phyloP scores from a whole-genome alignment of 108 stramenopile genomes.

The Nitzschia sp. region DNA sequence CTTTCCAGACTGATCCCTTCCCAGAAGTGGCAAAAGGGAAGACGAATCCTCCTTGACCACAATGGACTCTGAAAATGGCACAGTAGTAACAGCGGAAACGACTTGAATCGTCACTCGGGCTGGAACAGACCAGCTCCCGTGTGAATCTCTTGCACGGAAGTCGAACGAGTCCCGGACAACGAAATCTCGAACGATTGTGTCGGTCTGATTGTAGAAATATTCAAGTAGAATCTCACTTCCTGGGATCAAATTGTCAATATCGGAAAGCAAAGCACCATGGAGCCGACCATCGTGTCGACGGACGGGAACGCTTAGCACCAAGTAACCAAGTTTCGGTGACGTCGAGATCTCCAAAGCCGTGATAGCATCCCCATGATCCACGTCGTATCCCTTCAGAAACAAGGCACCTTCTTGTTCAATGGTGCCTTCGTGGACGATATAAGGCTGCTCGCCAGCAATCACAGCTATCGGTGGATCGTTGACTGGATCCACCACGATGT shows the following conservation, averaged over 20 bases:
- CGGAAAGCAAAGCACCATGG: conserved; percentile 39
- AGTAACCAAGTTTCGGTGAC: conserved; percentile 33
- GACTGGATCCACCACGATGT: conserved; percentile 33
- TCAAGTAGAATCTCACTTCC: conserved; percentile 26
- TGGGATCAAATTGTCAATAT: conserved; percentile 22
- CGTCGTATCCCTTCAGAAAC: conserved; percentile 40
- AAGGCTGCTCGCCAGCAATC: neutral
- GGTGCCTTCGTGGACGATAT: conserved; percentile 31
- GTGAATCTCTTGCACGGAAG: conserved; percentile 43
- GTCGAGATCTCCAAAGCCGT: conserved; percentile 27
- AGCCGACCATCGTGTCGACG: conserved; percentile 29
- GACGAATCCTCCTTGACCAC: neutral
- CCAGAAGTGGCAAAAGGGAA: neutral
- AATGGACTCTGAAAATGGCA: neutral
- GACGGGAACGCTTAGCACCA: conserved; percentile 38
- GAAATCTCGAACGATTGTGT: conserved; percentile 10
- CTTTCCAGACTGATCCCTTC: conserved; percentile 24
- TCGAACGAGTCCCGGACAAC: conserved; percentile 31
- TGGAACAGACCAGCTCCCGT: conserved; percentile 42
- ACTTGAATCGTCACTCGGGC: conserved; percentile 24
- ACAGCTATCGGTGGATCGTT: conserved; percentile 48
- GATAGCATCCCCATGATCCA: conserved; percentile 38
- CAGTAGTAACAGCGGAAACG: conserved; percentile 13
- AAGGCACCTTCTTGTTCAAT: conserved; percentile 11
- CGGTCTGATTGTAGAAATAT: conserved; percentile 15